phyloP scores from a whole-genome alignment of 116 monocot genomes.

The Trichopus zeylanicus region DNA sequence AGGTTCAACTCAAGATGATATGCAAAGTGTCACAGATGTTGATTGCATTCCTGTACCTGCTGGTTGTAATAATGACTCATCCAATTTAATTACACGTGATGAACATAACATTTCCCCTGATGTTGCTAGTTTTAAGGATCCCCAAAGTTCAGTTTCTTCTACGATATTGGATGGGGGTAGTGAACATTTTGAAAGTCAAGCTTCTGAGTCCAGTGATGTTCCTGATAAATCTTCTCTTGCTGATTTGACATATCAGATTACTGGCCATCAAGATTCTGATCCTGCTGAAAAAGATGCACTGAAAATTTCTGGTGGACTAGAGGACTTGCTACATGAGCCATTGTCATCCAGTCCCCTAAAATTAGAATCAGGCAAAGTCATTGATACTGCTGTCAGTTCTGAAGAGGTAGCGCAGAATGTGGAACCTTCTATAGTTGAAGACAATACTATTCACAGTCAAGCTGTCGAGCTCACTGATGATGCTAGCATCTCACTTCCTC shows the following conservation, averaged over 20 bases:
- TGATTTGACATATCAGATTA: slow-evolving; percentile 10
- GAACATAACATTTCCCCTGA: slow-evolving; percentile 13
- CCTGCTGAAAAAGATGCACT: background rate
- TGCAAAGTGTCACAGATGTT: slow-evolving; percentile 13
- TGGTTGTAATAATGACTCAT: slow-evolving; percentile 12
- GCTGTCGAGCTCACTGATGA: slow-evolving; percentile 6
- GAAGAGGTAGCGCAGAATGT: slow-evolving; percentile 12
- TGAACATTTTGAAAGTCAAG: slow-evolving; percentile 4
- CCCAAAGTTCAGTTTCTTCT: slow-evolving; percentile 11
- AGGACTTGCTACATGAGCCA: slow-evolving; percentile 22
- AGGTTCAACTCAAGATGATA: slow-evolving; percentile 16
- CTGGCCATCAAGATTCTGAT: slow-evolving; percentile 8
- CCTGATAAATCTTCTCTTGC: slow-evolving; percentile 8
- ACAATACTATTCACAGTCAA: slow-evolving; percentile 19
- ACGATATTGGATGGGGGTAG: slow-evolving; percentile 6
- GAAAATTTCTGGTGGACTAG: slow-evolving; percentile 17
- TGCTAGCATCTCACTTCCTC: slow-evolving; percentile 4
- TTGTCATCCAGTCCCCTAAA: slow-evolving; percentile 15
- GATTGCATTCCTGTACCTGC: slow-evolving; percentile 13
- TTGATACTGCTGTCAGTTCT: slow-evolving; percentile 11
- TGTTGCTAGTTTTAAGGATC: slow-evolving; percentile 15
- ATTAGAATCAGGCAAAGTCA: slow-evolving; percentile 22
- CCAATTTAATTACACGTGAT: slow-evolving; percentile 16
- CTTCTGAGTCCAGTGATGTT: background rate
- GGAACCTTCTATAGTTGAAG: slow-evolving; percentile 18